phyloP scores from a whole-genome alignment of 768 basidiomycete genomes.

The Russula olivacea region DNA sequence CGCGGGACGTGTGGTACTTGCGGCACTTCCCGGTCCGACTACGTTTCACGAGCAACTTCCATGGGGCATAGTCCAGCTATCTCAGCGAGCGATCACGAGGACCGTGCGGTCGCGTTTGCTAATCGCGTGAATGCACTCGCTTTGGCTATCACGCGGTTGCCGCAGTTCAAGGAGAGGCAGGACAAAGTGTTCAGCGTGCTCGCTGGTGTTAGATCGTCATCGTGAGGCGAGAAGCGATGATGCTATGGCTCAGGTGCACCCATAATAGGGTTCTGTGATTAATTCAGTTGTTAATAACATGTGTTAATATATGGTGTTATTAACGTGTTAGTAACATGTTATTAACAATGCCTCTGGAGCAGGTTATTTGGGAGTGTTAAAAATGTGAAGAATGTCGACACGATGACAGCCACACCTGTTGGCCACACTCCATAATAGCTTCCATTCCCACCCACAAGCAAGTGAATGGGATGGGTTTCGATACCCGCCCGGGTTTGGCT shows the following conservation, averaged over 20 bases:
- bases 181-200: slow-evolving; percentile 64
- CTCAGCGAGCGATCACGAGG: slow-evolving; percentile 27
- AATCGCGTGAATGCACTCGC: slow-evolving; percentile 74
- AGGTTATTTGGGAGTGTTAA: too few relatives aligned
- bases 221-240: not conserved
- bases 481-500: too few relatives aligned
- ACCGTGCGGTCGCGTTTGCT: slow-evolving; percentile 61
- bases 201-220: slow-evolving; percentile 34
- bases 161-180: slow-evolving; percentile 68
- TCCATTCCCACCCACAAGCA: too few relatives aligned
- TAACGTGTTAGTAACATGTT: too few relatives aligned
- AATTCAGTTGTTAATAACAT: too few relatives aligned
- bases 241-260: not conserved
- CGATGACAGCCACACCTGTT: too few relatives aligned
- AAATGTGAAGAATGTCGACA: too few relatives aligned
- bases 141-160: slow-evolving; percentile 61
- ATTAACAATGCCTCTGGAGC: too few relatives aligned
- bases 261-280: not conserved
- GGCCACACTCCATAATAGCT: too few relatives aligned
- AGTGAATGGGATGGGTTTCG: too few relatives aligned
- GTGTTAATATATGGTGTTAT: too few relatives aligned
- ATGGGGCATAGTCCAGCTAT: not conserved
- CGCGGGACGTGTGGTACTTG: not conserved
- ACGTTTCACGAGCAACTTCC: not conserved
- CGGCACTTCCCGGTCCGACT: not conserved